A percentile compares a stretch with the other conserved stretches of the same genome.
These are phyloP conservation scores for Saprolegnia diclina DNA, from an alignment of 352 stramenopile genomes.

Conservation along the genomic window DNA sequence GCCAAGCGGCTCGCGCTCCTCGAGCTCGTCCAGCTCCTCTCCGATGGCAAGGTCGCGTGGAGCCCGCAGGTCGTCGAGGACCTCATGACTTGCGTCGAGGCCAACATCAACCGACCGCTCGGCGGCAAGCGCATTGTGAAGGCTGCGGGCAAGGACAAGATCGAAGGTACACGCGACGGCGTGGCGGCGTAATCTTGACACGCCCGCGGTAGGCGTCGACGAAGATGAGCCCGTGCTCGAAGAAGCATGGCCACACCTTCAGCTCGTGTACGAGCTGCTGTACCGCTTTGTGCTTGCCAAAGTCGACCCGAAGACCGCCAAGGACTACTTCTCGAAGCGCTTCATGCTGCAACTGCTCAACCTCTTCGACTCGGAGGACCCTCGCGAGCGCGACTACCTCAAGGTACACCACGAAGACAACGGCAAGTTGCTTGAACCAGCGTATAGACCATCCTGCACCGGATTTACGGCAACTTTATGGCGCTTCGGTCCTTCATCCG, in stretches of 20 bases:
- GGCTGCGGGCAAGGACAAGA: conserved; percentile 51
- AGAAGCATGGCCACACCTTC: conserved; percentile 94
- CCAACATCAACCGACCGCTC: conserved; percentile 89
- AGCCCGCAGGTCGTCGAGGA: conserved; percentile 44
- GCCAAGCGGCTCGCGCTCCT: conserved; percentile 94
- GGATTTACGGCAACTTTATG: conserved; percentile 99
- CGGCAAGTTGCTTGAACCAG: neutral
- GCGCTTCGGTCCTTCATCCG: conserved; percentile 96
- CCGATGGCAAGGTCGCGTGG: conserved; percentile 61
- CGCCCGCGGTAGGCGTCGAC: conserved; percentile 68
- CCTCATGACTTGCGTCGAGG: conserved; percentile 63
- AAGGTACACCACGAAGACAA: conserved; percentile 56
- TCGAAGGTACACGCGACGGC: conserved; percentile 34
- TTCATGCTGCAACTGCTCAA: conserved; percentile 93
- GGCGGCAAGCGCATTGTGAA: conserved; percentile 56
- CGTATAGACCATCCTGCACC: conserved; percentile 92
- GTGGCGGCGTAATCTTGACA: neutral
- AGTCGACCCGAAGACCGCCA: conserved; percentile 95
- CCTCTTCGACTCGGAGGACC: conserved; percentile 91
- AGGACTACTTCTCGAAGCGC: conserved; percentile 95
- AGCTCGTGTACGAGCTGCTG: conserved; percentile 99
- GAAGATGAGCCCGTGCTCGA: conserved; percentile 98
- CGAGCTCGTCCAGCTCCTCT: conserved; percentile 97
- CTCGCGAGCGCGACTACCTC: conserved; percentile 97
- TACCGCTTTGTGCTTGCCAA: conserved; percentile 95